Base-by-base conservation (phyloP, 106 monocot genomes). In the Cymbidium sinense region DNA sequence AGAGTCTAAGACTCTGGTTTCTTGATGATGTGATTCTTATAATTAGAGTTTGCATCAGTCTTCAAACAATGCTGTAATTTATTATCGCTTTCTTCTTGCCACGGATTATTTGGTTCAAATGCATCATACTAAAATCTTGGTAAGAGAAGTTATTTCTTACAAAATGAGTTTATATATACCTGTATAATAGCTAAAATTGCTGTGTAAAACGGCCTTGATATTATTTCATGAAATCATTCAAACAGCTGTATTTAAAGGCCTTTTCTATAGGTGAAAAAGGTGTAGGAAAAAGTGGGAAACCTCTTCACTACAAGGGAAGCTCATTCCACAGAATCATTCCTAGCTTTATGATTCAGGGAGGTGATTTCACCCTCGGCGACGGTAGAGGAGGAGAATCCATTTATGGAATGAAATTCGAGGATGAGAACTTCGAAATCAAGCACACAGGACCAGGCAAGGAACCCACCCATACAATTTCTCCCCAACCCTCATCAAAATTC, bases 331-430 rank as follows among this genome's bases (percentile, higher is more conserved):
- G 96, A 80, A 98, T 98, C 34, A 96, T 96, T 61, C 96, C 96
- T 65, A 91, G 87, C 74, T 94, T 98, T 78, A 98, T 98, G 96
- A 81, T 98, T 79, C 96, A 98, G 79, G 96, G 96, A 70, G 96
- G 94, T 29, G 96, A 94, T 47, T 94, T 94, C 81, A 94, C 91
- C 7, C 80, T 77, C 21, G 96, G 96, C 20, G 88, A 98, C 84
- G 96, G 96, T 55, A 90, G 84, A 67, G 96, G 96, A 19, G 91
- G 91, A 50, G 94, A 94, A 73, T 91, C 94, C 65, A 92, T 98
- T 23, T 98, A 94, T 69, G 94, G 94, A 29, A 64, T 19, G 15
- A 94, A 90, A 70, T 98, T 98, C 81, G 84, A 80, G 20, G 94
- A 98, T 84, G 96, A 98, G 75, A 98, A 98, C 87, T 98, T 98